A percentile compares a stretch with the other conserved stretches of the same genome.
phyloP scores from a whole-genome alignment of 345 rosid species.

The Eucalyptus marginata region DNA sequence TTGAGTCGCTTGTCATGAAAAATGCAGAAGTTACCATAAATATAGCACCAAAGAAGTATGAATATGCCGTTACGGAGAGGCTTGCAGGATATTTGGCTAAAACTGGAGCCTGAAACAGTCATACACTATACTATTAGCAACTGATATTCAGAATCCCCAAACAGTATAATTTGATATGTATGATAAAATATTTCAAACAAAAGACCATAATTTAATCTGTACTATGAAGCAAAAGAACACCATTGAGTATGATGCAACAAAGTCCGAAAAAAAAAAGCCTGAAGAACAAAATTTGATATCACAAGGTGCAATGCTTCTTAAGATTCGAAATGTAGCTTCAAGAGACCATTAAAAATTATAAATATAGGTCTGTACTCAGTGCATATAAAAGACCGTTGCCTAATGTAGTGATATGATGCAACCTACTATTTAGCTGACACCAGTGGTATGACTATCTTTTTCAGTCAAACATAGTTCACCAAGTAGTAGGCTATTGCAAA shows the following conservation, averaged over 20 bases:
- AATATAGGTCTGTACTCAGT: neutral
- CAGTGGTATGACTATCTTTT: neutral
- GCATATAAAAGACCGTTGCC: neutral
- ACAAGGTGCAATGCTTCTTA: neutral
- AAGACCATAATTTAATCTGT: neutral
- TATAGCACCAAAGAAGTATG: constrained; percentile 73
- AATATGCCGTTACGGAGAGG: constrained; percentile 71
- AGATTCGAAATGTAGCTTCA: neutral
- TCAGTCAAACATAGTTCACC: neutral
- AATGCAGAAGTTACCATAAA: constrained; percentile 64
- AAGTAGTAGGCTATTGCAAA: neutral
- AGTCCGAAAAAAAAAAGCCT: neutral
- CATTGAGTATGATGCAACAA: neutral
- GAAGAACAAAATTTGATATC: neutral
- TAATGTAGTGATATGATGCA: neutral
- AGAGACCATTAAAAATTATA: neutral
- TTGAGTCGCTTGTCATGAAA: constrained; percentile 51
- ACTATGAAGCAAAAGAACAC: neutral
- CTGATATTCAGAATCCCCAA: neutral
- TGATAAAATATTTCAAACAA: neutral
- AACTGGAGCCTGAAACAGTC: constrained; percentile 62
- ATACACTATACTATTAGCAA: neutral
- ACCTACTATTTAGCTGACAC: neutral
- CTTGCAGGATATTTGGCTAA: constrained; percentile 75
- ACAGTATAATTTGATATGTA: neutral